Evolutionary conservation across 305 asterid species (phyloP).

Genomic region (Ruellia speciosa): DNA sequence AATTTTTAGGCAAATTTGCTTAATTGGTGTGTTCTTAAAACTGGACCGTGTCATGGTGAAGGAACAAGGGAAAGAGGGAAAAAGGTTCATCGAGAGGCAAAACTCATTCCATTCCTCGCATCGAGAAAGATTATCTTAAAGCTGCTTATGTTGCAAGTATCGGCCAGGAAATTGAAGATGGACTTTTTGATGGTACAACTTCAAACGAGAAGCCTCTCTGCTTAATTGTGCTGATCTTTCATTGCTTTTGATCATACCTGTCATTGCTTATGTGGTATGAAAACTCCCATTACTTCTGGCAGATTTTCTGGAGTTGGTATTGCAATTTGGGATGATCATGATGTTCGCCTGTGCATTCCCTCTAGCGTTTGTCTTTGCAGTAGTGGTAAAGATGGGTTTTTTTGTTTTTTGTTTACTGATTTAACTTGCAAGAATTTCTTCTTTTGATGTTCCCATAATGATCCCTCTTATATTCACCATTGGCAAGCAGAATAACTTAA

Average conservation of each 20-base stretch:
- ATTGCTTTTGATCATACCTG: too few relatives aligned
- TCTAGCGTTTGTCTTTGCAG: constrained; percentile 77
- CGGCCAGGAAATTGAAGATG: constrained; percentile 84
- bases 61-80: constrained; percentile 57
- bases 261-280: neutral
- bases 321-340: constrained; percentile 95
- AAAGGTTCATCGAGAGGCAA: constrained; percentile 39
- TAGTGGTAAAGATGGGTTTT: constrained; percentile 45
- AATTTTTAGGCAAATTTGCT: too few relatives aligned
- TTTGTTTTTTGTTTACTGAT: neutral
- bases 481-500: constrained; percentile 56
- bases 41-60: constrained; percentile 24
- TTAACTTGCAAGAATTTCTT: neutral
- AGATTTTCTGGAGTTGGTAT: constrained; percentile 85
- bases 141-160: constrained; percentile 82
- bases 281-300: constrained; percentile 16
- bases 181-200: constrained; percentile 76
- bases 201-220: neutral
- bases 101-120: constrained; percentile 47
- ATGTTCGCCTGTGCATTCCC: constrained; percentile 99
- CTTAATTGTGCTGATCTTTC: neutral
- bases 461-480: neutral
- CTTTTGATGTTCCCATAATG: neutral
- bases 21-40: neutral
- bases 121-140: constrained; percentile 80